Evolutionary conservation across 192 early-diverging fungal species (phyloP).

Genomic region (Allomyces macrogynus): DNA sequence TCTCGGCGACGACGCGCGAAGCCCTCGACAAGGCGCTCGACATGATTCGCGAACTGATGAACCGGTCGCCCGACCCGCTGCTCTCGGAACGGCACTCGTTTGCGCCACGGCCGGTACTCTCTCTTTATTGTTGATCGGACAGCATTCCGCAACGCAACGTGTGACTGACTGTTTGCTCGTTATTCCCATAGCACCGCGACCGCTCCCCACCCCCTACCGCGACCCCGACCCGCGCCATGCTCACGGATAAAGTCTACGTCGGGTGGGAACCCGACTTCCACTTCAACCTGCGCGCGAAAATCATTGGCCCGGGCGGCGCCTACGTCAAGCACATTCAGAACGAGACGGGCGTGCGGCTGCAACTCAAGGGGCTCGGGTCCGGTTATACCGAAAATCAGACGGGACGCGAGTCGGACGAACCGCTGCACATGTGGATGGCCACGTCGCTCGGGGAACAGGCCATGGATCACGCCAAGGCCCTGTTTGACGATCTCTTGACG

Average conservation of each 20-base stretch:
- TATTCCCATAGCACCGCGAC: no score
- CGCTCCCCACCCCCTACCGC: background rate
- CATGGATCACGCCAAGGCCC: slow-evolving; percentile 39
- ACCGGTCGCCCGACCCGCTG: slow-evolving; percentile 12
- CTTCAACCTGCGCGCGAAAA: slow-evolving; percentile 68
- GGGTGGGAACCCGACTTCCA: slow-evolving; percentile 50
- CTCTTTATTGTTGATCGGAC: background rate
- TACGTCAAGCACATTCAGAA: slow-evolving; percentile 79
- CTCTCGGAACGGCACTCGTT: background rate
- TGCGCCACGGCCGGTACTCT: background rate
- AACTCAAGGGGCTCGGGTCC: slow-evolving; percentile 66
- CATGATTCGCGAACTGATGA: slow-evolving; percentile 55
- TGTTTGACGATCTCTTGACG: slow-evolving; percentile 55
- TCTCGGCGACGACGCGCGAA: slow-evolving; percentile 45
- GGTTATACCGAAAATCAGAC: slow-evolving; percentile 47
- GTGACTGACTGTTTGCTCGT: no score
- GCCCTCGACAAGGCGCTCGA: slow-evolving; percentile 45
- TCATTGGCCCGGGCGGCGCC: slow-evolving; percentile 57
- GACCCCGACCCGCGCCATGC: background rate
- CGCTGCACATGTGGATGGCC: slow-evolving; percentile 61
- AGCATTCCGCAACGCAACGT: no score
- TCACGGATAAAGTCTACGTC: slow-evolving; percentile 41
- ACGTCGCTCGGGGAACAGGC: slow-evolving; percentile 35
- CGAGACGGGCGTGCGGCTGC: slow-evolving; percentile 52
- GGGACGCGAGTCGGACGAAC: slow-evolving; percentile 46